These are phyloP conservation scores for Immersiella caudata DNA, from an alignment of 495 filamentous ascomycete genomes.

Conservation along the genomic window DNA sequence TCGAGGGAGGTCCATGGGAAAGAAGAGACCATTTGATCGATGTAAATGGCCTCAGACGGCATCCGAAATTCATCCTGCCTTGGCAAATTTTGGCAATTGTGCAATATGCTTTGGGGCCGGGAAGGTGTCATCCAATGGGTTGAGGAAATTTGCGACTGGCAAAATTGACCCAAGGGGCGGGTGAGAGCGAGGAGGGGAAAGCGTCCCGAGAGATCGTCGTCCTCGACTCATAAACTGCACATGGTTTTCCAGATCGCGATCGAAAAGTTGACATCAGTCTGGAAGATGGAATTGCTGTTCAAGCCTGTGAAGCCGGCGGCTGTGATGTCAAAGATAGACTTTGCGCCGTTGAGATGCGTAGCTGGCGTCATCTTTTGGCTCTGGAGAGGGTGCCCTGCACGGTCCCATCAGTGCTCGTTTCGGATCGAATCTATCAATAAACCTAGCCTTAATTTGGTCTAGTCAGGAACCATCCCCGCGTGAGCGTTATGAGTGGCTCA, in stretches of 20 bases:
- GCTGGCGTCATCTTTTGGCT: background rate
- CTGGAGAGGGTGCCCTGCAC: background rate
- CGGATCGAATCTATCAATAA: background rate
- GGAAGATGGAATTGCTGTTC: background rate
- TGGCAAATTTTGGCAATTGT: background rate
- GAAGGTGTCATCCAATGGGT: background rate
- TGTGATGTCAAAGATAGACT: background rate
- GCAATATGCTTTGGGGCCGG: background rate
- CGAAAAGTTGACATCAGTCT: background rate
- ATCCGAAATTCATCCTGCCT: background rate
- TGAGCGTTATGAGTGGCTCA: constrained; percentile 7
- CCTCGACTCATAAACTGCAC: background rate
- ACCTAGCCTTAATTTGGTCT: constrained; percentile 6
- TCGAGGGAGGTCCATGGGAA: background rate
- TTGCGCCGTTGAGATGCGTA: background rate
- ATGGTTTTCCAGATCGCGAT: background rate
- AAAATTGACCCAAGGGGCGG: background rate
- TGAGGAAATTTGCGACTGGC: background rate
- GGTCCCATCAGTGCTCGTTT: background rate
- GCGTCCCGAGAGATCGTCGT: background rate
- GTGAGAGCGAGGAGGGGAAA: background rate
- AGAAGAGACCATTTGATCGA: background rate
- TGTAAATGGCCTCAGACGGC: background rate
- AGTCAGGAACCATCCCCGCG: constrained; percentile 2
- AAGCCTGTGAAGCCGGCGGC: background rate